Conservation (phyloP, 768 basidiomycete species). For the Lentinula boryana region DNA sequence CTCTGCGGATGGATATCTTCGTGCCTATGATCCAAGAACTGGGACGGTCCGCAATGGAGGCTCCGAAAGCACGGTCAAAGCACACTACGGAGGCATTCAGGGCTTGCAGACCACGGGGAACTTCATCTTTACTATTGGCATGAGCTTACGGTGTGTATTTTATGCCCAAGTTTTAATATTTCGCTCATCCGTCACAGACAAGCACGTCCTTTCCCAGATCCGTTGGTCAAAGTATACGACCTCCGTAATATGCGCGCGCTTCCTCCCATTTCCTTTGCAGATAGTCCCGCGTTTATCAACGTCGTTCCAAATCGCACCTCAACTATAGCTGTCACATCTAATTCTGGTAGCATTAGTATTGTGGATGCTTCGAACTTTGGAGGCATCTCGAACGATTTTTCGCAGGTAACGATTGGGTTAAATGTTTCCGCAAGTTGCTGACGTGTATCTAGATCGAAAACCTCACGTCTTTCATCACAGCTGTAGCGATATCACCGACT, state of each 20-base stretch:
- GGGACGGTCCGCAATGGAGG: conserved; percentile 40
- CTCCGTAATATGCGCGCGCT: conserved; percentile 77
- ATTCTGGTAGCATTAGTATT: conserved; percentile 78
- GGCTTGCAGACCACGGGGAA: conserved; percentile 78
- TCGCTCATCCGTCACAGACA: conserved; percentile 42
- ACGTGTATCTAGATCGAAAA: conserved; percentile 44
- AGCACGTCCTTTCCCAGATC: conserved; percentile 83
- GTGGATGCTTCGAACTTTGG: conserved; percentile 73
- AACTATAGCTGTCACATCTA: conserved; percentile 68
- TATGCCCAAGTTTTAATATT: neutral
- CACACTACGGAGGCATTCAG: conserved; percentile 78
- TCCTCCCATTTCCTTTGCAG: conserved; percentile 81
- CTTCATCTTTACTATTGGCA: conserved; percentile 81
- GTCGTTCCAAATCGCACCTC: conserved; percentile 72
- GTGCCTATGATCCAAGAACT: conserved; percentile 67
- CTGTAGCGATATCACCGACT: conserved; percentile 76
- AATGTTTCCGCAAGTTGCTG: neutral
- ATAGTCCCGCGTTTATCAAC: conserved; percentile 82
- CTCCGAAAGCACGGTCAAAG: conserved; percentile 55
- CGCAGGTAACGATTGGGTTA: conserved; percentile 50
- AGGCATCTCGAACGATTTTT: conserved; percentile 63
- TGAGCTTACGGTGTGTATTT: conserved; percentile 63
- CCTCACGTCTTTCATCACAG: conserved; percentile 68
- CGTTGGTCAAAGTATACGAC: conserved; percentile 91
- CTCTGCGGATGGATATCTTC: conserved; percentile 66